Percentiles rank a stretch among this genome's conserved stretches.
phyloP scores from a whole-genome alignment of 2,329 filamentous ascomycete species.

The Coniella vitis region DNA sequence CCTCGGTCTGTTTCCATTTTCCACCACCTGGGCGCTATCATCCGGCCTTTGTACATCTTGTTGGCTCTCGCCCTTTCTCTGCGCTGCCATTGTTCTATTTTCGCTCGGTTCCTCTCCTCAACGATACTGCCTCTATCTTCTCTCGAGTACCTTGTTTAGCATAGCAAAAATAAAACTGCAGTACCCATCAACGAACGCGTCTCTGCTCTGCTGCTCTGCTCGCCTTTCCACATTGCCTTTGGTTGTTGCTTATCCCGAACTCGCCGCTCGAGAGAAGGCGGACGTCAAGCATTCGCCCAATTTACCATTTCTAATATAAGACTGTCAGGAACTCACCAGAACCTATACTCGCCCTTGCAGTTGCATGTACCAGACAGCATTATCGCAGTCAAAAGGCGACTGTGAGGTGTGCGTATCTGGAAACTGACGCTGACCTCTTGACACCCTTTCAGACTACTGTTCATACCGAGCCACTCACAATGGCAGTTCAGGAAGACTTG shows the following conservation, averaged over 20 bases:
- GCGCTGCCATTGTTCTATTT: conserved; percentile 1
- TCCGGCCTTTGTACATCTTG: too few species aligned
- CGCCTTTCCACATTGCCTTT: conserved; percentile 3
- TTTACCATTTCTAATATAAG: not conserved
- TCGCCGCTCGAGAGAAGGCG: not conserved
- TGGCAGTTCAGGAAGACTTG: conserved; percentile 74
- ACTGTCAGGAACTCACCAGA: conserved; percentile 14
- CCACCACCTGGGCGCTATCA: not conserved
- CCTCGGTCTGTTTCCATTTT: not conserved
- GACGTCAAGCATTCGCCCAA: too few species aligned
- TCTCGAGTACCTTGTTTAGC: conserved; percentile 41
- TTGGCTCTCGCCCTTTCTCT: too few species aligned
- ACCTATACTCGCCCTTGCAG: not conserved
- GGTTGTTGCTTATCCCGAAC: conserved; percentile 3
- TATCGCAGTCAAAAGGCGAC: conserved; percentile 1
- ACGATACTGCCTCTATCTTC: conserved; percentile 7
- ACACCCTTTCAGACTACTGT: conserved; percentile 1
- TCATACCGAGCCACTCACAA: conserved; percentile 35
- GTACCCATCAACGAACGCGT: conserved; percentile 6
- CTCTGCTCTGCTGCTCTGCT: conserved; percentile 5
- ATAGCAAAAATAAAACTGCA: conserved; percentile 40
- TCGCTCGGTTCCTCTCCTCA: conserved; percentile 9
- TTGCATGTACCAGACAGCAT: not conserved
- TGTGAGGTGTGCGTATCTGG: not conserved
- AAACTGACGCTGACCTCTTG: not conserved